phyloP scores from a whole-genome alignment of 1,139 yeast genomes.

The Sugiyamaella novakii region DNA sequence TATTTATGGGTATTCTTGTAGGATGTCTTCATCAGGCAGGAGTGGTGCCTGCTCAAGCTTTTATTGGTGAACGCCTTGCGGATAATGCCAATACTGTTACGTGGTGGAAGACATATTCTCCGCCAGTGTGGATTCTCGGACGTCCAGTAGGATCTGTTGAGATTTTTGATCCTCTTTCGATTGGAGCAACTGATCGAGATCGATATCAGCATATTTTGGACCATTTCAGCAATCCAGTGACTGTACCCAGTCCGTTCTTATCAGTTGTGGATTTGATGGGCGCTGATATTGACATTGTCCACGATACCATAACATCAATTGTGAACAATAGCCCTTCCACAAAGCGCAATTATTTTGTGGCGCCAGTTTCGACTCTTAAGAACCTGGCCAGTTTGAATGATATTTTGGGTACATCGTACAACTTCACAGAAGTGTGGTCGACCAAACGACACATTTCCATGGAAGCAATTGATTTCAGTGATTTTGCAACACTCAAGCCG shows the following conservation, averaged over 20 bases:
- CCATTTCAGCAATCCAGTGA: slow-evolving; percentile 1
- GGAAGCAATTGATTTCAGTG: slow-evolving; percentile 48
- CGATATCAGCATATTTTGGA: slow-evolving; percentile 15
- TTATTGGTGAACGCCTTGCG: slow-evolving; percentile 41
- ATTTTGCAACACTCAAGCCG: slow-evolving; percentile 50
- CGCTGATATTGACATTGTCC: slow-evolving; percentile 42
- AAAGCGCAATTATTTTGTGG: slow-evolving; percentile 22
- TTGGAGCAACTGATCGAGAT: slow-evolving; percentile 37
- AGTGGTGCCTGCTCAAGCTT: slow-evolving; percentile 64
- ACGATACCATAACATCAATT: slow-evolving; percentile 21
- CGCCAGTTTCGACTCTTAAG: slow-evolving; percentile 21
- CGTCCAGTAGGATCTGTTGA: slow-evolving; percentile 35
- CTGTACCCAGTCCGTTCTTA: slow-evolving; percentile 20
- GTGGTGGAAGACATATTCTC: slow-evolving; percentile 96
- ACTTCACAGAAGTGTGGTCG: slow-evolving; percentile 32
- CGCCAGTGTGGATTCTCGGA: slow-evolving; percentile 86
- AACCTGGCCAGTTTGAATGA: slow-evolving; percentile 42
- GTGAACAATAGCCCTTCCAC: slow-evolving; percentile 14
- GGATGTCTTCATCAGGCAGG: slow-evolving; percentile 93
- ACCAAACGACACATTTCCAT: slow-evolving; percentile 32
- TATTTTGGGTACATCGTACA: slow-evolving; percentile 16
- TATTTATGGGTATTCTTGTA: slow-evolving; percentile 61
- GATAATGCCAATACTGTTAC: slow-evolving; percentile 28
- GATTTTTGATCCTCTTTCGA: slow-evolving; percentile 30
- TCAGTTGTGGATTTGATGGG: slow-evolving; percentile 63